A percentile compares a stretch with the other conserved stretches of the same genome.
These are phyloP conservation scores for Penicillium tannophilum DNA, from an alignment of 495 filamentous ascomycete genomes.

Conservation along the genomic window DNA sequence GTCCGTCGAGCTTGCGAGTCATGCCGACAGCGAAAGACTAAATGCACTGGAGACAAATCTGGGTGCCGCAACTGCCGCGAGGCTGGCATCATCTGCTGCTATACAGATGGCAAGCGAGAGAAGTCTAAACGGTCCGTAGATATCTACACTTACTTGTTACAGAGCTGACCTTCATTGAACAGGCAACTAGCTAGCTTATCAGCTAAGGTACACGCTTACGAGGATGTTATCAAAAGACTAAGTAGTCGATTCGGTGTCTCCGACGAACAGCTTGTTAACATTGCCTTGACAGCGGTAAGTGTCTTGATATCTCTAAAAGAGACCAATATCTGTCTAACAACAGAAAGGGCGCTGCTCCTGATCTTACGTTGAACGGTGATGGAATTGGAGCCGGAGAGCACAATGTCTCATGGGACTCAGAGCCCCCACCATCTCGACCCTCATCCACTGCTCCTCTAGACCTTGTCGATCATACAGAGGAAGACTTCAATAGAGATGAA, in stretches of 20 bases:
- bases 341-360: constrained; percentile 31
- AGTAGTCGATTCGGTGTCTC: constrained; percentile 42
- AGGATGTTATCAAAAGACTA: constrained; percentile 43
- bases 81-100: constrained; percentile 52
- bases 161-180: neutral
- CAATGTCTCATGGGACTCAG: constrained; percentile 13
- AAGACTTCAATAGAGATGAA: constrained; percentile 60
- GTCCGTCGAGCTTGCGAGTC: constrained; percentile 52
- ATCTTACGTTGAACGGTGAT: constrained; percentile 19
- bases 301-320: neutral
- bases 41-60: constrained; percentile 58
- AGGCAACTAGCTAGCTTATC: constrained; percentile 54
- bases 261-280: constrained; percentile 42
- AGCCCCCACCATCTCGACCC: constrained; percentile 23
- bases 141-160: neutral
- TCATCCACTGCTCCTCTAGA: constrained; percentile 49
- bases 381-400: constrained; percentile 12
- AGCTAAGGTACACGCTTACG: constrained; percentile 51
- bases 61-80: constrained; percentile 58
- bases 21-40: constrained; percentile 56
- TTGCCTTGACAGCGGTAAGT: constrained; percentile 38
- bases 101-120: constrained; percentile 61
- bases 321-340: constrained; percentile 11
- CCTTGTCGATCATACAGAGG: constrained; percentile 55
- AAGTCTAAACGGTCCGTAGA: constrained; percentile 51